Conservation (phyloP, 2,329 filamentous ascomycete genomes). For the Neurospora sp. region DNA sequence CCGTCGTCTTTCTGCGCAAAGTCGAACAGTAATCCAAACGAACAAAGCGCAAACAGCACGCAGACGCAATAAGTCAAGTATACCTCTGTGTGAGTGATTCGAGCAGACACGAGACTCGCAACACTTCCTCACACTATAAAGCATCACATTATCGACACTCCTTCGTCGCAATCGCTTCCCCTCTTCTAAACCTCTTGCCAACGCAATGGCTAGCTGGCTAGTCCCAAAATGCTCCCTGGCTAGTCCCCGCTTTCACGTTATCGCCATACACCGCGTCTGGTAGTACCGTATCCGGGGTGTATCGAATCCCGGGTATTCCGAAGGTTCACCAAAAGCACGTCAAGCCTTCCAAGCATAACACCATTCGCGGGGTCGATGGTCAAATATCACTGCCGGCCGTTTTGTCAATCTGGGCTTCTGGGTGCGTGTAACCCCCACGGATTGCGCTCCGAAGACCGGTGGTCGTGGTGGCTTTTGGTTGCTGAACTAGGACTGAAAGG, state of each 20-base stretch:
- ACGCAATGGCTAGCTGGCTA: no score
- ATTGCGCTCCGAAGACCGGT: background rate
- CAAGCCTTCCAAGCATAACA: constrained; percentile 3
- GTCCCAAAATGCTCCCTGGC: no score
- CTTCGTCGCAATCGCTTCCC: background rate
- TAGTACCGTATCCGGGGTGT: background rate
- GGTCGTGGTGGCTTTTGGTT: background rate
- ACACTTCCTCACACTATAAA: background rate
- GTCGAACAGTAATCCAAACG: background rate
- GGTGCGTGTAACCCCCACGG: background rate
- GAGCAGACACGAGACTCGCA: background rate
- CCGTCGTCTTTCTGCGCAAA: background rate
- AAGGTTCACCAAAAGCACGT: constrained; percentile 1
- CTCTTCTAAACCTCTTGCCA: background rate
- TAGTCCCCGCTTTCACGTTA: background rate
- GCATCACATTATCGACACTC: background rate
- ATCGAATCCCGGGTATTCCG: background rate
- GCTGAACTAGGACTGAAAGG: background rate
- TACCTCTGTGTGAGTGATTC: background rate
- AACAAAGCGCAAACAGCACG: background rate
- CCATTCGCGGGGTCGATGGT: constrained; percentile 6
- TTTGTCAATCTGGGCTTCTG: background rate
- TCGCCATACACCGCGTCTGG: background rate
- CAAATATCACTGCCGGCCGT: background rate
- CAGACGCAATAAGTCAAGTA: background rate